Evolutionary conservation across 2,329 filamentous ascomycete genomes (phyloP), one percentile per base, ranked within the genome.

Genomic region (Cytospora paraplurivora): DNA sequence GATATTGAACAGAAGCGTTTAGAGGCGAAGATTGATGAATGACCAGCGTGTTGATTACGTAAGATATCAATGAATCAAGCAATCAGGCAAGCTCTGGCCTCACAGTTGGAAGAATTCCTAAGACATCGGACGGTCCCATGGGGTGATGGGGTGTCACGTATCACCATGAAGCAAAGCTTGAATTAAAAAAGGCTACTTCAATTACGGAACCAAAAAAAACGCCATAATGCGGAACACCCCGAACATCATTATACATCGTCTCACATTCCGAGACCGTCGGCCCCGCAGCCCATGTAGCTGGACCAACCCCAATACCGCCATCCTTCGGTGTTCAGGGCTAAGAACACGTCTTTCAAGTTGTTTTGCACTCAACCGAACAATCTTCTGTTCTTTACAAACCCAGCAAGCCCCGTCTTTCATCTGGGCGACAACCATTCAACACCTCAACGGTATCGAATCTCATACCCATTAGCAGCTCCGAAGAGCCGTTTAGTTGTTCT

Each of bases 401-500:
- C 6, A 19, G n/a, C 44, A 1, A 21, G n/a, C n/a, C 13, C n/a
- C 11, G 7, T 7, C n/a, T 19, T 21, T 10, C 44, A 47, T 19
- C 17, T 10, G 19, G 6, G 19, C 15, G n/a, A 21, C 41, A 7
- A 15, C 50, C 12, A 12, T 27, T 19, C 8, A 17, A 19, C 21
- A n/a, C 17, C 17, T 33, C n/a, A 32, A 41, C 15, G 11, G 37
- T n/a, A 38, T 35, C 27, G 27, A 27, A 3, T 10, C 37, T 35
- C 37, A 8, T 8, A 1, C 4, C 8, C 6, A 15, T 38, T 19
- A 11, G 11, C 33, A 13, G 47, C 37, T 11, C 7, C 32, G 4
- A 8, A n/a, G 4, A 19, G 50, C 35, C 41, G 19, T 51, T 67
- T 72, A 75, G 69, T 77, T 74, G 52, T 87, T 74, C 52, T 87